Evolutionary conservation across 805 yeast genomes (phyloP), one percentile per base, ranked within the genome.

Genomic region (Lachancea dasiensis): DNA sequence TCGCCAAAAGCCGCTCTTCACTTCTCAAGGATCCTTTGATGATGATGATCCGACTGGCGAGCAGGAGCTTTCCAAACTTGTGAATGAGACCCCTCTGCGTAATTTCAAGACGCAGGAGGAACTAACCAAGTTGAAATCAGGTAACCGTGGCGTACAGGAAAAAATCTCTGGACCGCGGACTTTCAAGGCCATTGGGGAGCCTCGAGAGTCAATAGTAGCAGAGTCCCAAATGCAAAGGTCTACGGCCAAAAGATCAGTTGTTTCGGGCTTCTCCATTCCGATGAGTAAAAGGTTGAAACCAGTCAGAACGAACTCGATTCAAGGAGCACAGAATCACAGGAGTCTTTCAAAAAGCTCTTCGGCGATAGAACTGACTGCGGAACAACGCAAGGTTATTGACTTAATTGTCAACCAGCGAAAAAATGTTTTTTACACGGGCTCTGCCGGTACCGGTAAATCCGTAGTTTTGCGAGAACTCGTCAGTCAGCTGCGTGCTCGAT

Each of bases 361-460:
- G 3, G 41, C 24, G 14, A 20, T 60, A 9, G 36, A 48, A 4
- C 50, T 67, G 5, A 61, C 70, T 13, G 54, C 51, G 6, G 83
- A 78, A 55, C 85, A 78, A 57, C 56, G 61, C 38, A 51, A 52
- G 17, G 78, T 84, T 5, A 47, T 82, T 6, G 65, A 71, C 16
- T 54, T 70, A 9, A 77, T 79, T 6, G 67, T 81, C 5, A 59
- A 67, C 11, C 69, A 70, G 16, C 67, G 71, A 2, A 51, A 63
- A 30, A 81, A 73, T 45, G 68, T 84, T 1, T 84, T 84, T 48
- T 83, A 78, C 51, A 83, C 94, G 0, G 95, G 95, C 39, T 74
- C 84, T 44, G 94, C 94, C 0, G 95, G 95, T 61, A 84, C 95
- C 1, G 95, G 95, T 63, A 84, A 84, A 56, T 82, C 94, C 2